phyloP scores from a whole-genome alignment of 345 rosid genomes.

The Gossypium turneri region DNA sequence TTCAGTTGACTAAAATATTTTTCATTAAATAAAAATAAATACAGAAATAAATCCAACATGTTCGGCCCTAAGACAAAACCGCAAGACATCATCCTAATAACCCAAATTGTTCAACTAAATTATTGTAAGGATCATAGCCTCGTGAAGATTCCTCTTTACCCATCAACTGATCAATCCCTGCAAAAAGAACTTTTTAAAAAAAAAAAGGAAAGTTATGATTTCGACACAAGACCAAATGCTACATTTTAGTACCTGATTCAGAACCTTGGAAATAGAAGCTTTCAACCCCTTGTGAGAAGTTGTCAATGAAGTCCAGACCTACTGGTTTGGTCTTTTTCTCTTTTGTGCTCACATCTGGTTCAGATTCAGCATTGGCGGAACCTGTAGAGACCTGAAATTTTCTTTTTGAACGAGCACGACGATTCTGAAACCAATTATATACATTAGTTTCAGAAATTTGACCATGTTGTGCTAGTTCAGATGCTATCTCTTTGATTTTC shows the following conservation, averaged over 20 bases:
- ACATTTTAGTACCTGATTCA: constrained; percentile 29
- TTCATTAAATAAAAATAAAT: no score
- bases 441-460: no score
- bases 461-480: no score
- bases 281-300: neutral
- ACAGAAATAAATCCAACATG: neutral
- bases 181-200: neutral
- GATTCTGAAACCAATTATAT: no score
- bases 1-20: fast-evolving
- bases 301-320: constrained; percentile 18
- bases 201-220: no score
- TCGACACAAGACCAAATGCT: no score
- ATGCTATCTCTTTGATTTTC: no score
- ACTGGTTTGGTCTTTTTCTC: constrained; percentile 36
- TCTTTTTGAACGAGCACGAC: no score
- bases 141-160: constrained; percentile 30
- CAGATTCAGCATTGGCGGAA: no score
- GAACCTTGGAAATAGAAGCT: constrained; percentile 32
- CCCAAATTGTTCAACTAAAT: constrained; percentile 23
- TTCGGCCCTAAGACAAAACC: neutral
- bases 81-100: constrained; percentile 20
- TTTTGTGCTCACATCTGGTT: constrained; percentile 15
- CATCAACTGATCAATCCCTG: constrained; percentile 54
- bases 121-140: constrained; percentile 24
- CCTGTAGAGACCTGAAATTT: no score